phyloP scores from a whole-genome alignment of 2,329 filamentous ascomycete species.

The Pyrenochaeta sp. region DNA sequence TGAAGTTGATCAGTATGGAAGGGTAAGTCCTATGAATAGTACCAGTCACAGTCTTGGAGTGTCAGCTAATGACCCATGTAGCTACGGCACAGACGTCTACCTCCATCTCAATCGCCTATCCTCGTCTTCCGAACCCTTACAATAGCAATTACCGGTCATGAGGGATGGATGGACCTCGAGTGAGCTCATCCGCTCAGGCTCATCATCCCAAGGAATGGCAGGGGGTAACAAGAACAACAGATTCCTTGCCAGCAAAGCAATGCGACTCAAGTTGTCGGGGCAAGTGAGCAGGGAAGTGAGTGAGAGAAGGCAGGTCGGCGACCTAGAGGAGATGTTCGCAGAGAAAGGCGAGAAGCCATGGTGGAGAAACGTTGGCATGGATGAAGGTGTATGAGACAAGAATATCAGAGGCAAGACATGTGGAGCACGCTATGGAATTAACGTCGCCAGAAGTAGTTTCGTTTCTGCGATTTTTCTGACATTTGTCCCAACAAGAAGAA shows the following conservation, averaged over 20 bases:
- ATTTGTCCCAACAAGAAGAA: too few relatives aligned
- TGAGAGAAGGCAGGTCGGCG: slow-evolving; percentile 88
- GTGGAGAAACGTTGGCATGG: slow-evolving; percentile 61
- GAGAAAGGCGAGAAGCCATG: slow-evolving; percentile 48
- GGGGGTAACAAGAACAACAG: slow-evolving; percentile 26
- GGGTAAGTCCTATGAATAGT: slow-evolving; percentile 68
- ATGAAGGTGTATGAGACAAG: slow-evolving; percentile 53
- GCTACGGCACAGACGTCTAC: slow-evolving; percentile 98
- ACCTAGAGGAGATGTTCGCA: slow-evolving; percentile 78
- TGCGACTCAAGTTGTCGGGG: slow-evolving; percentile 74
- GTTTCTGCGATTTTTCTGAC: too few relatives aligned
- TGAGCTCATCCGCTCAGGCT: slow-evolving; percentile 37
- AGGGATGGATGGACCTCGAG: slow-evolving; percentile 69
- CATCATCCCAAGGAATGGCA: slow-evolving; percentile 67
- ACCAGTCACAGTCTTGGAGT: background rate
- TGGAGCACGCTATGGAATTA: too few relatives aligned
- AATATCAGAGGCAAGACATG: background rate
- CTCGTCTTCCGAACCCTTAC: slow-evolving; percentile 92
- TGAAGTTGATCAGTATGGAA: slow-evolving; percentile 99
- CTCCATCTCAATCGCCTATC: slow-evolving; percentile 96
- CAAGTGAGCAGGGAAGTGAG: slow-evolving; percentile 70
- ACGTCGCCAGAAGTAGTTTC: too few relatives aligned
- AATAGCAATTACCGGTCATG: slow-evolving; percentile 92
- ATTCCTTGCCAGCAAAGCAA: slow-evolving; percentile 58
- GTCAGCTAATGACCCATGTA: slow-evolving; percentile 50